Conservation (phyloP, 352 stramenopile genomes). For the Aphanomyces invadans region DNA sequence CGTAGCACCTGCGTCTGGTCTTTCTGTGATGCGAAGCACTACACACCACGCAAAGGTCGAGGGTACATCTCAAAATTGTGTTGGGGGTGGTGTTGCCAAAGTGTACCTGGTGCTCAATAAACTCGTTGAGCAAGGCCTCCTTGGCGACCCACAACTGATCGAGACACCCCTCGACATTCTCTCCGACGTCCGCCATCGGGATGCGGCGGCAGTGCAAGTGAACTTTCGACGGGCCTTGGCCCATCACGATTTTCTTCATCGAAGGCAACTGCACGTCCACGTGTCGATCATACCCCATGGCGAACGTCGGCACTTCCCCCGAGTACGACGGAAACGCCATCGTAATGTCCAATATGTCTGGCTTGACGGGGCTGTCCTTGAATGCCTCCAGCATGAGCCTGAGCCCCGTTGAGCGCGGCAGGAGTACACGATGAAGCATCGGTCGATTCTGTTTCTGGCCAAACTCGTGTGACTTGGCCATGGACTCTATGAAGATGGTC, state of each 20-base stretch:
- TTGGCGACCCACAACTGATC: conserved; percentile 12
- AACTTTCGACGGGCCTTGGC: not conserved
- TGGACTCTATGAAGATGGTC: conserved; percentile 32
- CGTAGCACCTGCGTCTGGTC: not conserved
- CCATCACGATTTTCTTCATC: conserved; percentile 18
- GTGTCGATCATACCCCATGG: conserved; percentile 35
- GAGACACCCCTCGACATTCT: not conserved
- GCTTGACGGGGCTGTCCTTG: conserved; percentile 29
- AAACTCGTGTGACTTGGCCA: conserved; percentile 55
- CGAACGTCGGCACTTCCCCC: conserved; percentile 30
- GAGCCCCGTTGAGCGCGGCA: conserved; percentile 60
- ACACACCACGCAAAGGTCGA: not conserved
- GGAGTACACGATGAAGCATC: conserved; percentile 50
- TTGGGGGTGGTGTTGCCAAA: too few relatives aligned
- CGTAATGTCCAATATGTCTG: conserved; percentile 54
- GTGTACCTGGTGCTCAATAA: conserved; percentile 20
- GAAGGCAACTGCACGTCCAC: conserved; percentile 30
- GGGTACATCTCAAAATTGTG: too few relatives aligned
- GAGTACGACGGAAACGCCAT: conserved; percentile 28
- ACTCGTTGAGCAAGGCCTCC: conserved; percentile 19
- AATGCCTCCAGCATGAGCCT: conserved; percentile 50
- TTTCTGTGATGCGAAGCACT: conserved; percentile 1
- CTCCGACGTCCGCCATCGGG: not conserved
- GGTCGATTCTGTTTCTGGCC: conserved; percentile 44
- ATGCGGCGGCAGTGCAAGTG: conserved; percentile 3